Evolutionary conservation across 1,284 basidiomycete species (phyloP).

Genomic region (Marasmius tenuissimus): DNA sequence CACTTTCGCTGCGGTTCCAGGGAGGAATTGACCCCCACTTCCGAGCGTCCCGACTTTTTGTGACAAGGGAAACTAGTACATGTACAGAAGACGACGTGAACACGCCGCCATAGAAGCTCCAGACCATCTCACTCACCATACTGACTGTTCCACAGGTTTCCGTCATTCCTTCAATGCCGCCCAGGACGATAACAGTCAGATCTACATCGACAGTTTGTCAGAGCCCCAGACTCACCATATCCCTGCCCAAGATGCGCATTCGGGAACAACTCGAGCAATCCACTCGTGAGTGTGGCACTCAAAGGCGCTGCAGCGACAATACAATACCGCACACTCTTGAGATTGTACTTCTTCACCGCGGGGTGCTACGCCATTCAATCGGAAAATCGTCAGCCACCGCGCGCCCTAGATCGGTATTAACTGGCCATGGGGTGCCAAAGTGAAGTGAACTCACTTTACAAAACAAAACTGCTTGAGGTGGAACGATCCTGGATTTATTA

Average conservation of each 20-base stretch:
- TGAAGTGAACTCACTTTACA: slow-evolving; percentile 17
- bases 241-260: slow-evolving; percentile 43
- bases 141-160: slow-evolving; percentile 22
- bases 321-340: slow-evolving; percentile 46
- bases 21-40: slow-evolving; percentile 20
- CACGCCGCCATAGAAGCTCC: not conserved
- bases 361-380: slow-evolving; percentile 48
- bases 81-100: not conserved
- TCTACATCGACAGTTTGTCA: not conserved
- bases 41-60: slow-evolving; percentile 21
- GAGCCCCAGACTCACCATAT: slow-evolving; percentile 36
- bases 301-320: slow-evolving; percentile 62
- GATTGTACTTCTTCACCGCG: slow-evolving; percentile 48
- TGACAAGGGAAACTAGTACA: slow-evolving; percentile 13
- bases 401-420: not conserved
- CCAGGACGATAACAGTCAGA: too few relatives aligned
- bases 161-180: slow-evolving; percentile 17
- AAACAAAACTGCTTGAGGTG: slow-evolving; percentile 22
- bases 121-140: slow-evolving; percentile 9
- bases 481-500: slow-evolving; percentile 16
- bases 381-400: not conserved
- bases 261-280: slow-evolving; percentile 43
- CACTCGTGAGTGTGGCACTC: slow-evolving; percentile 45
- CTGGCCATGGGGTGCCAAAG: too few relatives aligned
- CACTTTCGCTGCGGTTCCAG: slow-evolving; percentile 18